Evolutionary conservation across 2,329 filamentous ascomycete species (phyloP).

Genomic region (Pseudocercospora crystallina): DNA sequence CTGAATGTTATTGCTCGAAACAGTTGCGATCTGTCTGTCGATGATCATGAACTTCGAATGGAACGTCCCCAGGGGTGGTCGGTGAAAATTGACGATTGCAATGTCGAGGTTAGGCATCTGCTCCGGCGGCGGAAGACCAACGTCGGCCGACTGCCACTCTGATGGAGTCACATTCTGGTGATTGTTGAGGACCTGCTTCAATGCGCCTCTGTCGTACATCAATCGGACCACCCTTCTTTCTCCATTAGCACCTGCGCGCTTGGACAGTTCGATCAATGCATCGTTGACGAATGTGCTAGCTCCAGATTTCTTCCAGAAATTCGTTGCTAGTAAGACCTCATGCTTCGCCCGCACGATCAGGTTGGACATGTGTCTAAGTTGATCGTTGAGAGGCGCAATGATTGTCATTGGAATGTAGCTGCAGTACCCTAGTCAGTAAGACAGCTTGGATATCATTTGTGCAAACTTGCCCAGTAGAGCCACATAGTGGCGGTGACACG

Average conservation of each 20-base stretch:
- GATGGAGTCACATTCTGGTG: slow-evolving; percentile 61
- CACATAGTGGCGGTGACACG: slow-evolving; percentile 60
- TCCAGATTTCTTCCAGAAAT: slow-evolving; percentile 71
- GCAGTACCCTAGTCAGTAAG: background rate
- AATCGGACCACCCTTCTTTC: slow-evolving; percentile 66
- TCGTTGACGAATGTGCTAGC: slow-evolving; percentile 68
- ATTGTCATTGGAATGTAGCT: slow-evolving; percentile 63
- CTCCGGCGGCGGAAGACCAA: slow-evolving; percentile 60
- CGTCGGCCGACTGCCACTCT: slow-evolving; percentile 55
- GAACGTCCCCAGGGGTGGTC: slow-evolving; percentile 69
- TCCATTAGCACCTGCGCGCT: slow-evolving; percentile 59
- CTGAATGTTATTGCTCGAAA: slow-evolving; percentile 77
- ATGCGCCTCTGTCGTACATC: slow-evolving; percentile 67
- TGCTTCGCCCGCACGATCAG: slow-evolving; percentile 70
- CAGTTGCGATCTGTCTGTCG: slow-evolving; percentile 66
- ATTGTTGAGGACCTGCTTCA: slow-evolving; percentile 54
- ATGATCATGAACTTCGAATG: slow-evolving; percentile 78
- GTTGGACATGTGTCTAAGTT: slow-evolving; percentile 73
- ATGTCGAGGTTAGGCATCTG: slow-evolving; percentile 72
- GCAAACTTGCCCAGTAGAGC: slow-evolving; percentile 54
- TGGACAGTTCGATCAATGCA: slow-evolving; percentile 67
- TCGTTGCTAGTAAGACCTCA: slow-evolving; percentile 73
- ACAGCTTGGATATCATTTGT: background rate
- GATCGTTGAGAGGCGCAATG: slow-evolving; percentile 68
- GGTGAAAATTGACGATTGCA: slow-evolving; percentile 71